These are phyloP conservation scores for Sesbania bispinosa DNA, from an alignment of 306 rosid genomes.

Conservation along the genomic window DNA sequence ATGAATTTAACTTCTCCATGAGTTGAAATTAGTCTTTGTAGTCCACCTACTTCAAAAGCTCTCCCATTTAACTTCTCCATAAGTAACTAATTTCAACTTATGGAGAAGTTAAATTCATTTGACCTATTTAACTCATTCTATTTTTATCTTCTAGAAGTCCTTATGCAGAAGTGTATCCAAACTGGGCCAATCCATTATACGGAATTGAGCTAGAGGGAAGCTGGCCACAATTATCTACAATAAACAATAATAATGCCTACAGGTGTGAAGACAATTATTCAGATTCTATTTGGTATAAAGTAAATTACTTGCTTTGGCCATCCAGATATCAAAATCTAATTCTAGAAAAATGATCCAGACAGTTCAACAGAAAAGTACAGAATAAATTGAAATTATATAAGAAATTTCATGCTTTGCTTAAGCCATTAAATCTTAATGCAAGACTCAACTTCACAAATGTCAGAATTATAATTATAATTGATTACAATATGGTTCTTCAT, in stretches of 20 bases:
- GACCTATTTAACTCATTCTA: too few species aligned
- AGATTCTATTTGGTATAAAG: background rate
- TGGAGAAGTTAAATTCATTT: too few species aligned
- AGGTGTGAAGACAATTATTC: background rate
- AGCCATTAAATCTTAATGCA: background rate
- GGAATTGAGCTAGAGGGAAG: background rate
- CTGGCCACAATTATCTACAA: background rate
- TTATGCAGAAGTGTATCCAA: too few species aligned
- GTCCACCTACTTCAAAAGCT: too few species aligned
- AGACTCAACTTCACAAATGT: background rate
- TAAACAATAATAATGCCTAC: background rate
- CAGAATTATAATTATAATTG: background rate
- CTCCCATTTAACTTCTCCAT: too few species aligned
- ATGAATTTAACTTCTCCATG: too few species aligned
- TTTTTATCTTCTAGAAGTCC: too few species aligned
- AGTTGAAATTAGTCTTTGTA: too few species aligned
- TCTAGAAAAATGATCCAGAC: slow-evolving; percentile 4
- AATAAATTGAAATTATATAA: background rate
- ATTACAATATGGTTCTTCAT: background rate
- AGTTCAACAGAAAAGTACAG: background rate
- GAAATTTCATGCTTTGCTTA: background rate
- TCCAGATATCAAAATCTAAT: slow-evolving; percentile 4
- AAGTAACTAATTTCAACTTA: too few species aligned
- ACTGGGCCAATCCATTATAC: background rate
- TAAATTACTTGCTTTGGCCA: background rate